Evolutionary conservation across 2,329 filamentous ascomycete species (phyloP).

Genomic region (Pseudocercospora pini-densiflorae): DNA sequence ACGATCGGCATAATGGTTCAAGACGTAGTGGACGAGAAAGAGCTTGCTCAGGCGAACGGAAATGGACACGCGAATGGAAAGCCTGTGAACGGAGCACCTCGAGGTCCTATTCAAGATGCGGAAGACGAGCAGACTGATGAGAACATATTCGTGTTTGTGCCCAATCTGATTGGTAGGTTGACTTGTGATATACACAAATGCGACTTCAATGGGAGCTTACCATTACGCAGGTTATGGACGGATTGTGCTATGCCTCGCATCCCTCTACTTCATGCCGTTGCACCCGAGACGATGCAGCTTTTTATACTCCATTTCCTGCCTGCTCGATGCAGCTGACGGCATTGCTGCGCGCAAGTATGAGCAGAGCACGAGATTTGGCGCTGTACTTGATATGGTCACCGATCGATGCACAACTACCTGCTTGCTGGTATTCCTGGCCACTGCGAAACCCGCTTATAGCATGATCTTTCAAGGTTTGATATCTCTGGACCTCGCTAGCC

Average conservation of each 20-base stretch:
- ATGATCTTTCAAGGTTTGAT: conserved; percentile 95
- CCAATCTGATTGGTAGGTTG: conserved; percentile 56
- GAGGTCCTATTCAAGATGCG: conserved; percentile 19
- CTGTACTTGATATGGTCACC: conserved; percentile 98
- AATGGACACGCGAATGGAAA: conserved; percentile 26
- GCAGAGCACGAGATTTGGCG: conserved; percentile 94
- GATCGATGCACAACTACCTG: conserved; percentile 97
- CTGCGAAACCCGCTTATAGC: conserved; percentile 91
- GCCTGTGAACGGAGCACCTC: conserved; percentile 29
- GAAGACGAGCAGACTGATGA: conserved; percentile 42
- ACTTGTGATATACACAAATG: background rate
- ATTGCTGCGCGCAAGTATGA: conserved; percentile 85
- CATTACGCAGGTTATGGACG: conserved; percentile 52
- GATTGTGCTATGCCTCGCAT: conserved; percentile 72
- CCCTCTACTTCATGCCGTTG: conserved; percentile 98
- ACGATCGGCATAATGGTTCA: conserved; percentile 26
- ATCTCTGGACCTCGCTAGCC: conserved; percentile 88
- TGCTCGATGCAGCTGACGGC: conserved; percentile 94
- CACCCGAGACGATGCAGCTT: conserved; percentile 94
- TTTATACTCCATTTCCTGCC: conserved; percentile 90
- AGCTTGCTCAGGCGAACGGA: conserved; percentile 24
- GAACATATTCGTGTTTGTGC: conserved; percentile 60
- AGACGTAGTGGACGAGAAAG: conserved; percentile 29
- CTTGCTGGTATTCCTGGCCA: conserved; percentile 90
- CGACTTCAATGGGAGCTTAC: conserved; percentile 3